phyloP scores from a whole-genome alignment of 345 rosid genomes.

The Brassica nigra region DNA sequence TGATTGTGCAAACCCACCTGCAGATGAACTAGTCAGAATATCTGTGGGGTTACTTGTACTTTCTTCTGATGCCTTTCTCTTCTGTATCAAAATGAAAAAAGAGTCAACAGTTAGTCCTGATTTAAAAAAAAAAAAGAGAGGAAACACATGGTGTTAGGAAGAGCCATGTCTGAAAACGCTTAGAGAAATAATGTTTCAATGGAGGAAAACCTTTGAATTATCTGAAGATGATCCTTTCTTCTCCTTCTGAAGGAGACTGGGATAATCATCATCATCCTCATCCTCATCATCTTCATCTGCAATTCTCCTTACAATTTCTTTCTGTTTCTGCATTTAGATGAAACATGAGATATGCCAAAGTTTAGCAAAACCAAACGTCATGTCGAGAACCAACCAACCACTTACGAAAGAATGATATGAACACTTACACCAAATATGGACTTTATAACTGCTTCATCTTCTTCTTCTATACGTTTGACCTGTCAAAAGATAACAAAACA shows the following conservation, averaged over 20 bases:
- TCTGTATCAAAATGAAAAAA: neutral
- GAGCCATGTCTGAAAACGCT: neutral
- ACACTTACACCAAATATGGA: slow-evolving; percentile 59
- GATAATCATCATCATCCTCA: slow-evolving; percentile 30
- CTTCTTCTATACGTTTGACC: slow-evolving; percentile 68
- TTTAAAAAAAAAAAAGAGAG: neutral
- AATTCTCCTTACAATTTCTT: slow-evolving; percentile 61
- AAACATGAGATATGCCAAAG: slow-evolving; percentile 9
- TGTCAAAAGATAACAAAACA: slow-evolving; percentile 19
- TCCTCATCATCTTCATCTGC: slow-evolving; percentile 59
- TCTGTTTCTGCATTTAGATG: slow-evolving; percentile 42
- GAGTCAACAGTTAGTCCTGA: slow-evolving; percentile 5
- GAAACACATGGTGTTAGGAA: neutral
- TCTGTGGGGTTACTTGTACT: neutral
- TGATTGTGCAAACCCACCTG: slow-evolving; percentile 43
- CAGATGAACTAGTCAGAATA: slow-evolving; percentile 43
- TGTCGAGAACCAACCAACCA: neutral
- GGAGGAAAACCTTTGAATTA: slow-evolving; percentile 34
- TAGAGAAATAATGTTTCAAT: slow-evolving; percentile 5
- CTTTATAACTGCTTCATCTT: slow-evolving; percentile 72
- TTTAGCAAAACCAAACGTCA: slow-evolving; percentile 9
- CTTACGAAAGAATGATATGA: slow-evolving; percentile 6
- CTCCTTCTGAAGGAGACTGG: slow-evolving; percentile 32
- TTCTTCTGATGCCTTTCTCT: too few relatives aligned
- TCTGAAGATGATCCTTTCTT: slow-evolving; percentile 36